Percentiles rank a stretch among this genome's conserved stretches.
Evolutionary conservation across 2,329 filamentous ascomycete genomes (phyloP).

Genomic region (Ambrosiella xylebori): DNA sequence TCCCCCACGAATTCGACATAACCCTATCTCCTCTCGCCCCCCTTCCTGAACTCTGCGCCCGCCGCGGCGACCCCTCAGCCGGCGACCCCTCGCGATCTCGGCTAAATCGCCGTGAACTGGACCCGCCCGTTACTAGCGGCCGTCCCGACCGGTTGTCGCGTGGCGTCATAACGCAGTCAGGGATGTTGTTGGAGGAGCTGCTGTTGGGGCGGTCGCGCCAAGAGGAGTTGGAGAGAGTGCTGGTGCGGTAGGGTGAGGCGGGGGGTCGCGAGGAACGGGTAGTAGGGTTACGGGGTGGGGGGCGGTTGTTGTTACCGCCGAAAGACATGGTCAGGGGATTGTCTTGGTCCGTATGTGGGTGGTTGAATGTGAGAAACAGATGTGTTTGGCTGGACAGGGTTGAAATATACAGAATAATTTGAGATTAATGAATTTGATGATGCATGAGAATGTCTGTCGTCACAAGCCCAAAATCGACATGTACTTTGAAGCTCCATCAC

Average conservation of each 20-base stretch:
- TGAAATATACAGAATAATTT: too few relatives aligned
- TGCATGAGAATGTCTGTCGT: too few relatives aligned
- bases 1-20: conserved; percentile 43
- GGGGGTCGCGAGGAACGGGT: neutral
- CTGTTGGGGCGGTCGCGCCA: conserved; percentile 1
- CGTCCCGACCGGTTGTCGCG: neutral
- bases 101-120: neutral
- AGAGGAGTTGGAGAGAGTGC: neutral
- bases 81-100: conserved; percentile 9
- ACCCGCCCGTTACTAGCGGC: neutral
- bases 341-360: neutral
- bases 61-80: neutral
- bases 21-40: conserved; percentile 10
- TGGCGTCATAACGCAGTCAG: neutral
- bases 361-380: neutral
- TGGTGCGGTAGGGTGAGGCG: neutral
- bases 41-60: conserved; percentile 15
- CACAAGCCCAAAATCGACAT: too few relatives aligned
- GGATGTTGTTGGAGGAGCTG: neutral
- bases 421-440: neutral
- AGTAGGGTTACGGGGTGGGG: neutral
- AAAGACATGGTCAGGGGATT: neutral
- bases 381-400: neutral
- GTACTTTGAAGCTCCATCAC: neutral
- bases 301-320: neutral